Evolutionary conservation across 108 stramenopile species (phyloP).

Genomic region (Stephanodiscus triporus): DNA sequence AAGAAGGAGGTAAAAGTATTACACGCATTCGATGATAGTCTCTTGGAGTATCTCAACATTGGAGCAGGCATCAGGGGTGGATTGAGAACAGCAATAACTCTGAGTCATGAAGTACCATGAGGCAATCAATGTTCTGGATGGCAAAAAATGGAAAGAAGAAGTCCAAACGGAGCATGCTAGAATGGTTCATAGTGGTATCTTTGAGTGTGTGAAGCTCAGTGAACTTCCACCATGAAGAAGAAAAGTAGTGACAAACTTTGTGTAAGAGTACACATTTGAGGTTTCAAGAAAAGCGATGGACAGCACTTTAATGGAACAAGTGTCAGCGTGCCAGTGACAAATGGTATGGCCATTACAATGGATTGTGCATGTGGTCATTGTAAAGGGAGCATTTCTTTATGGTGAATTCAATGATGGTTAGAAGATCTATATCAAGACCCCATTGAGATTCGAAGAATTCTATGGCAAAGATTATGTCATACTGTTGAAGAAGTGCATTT

Average conservation of each 20-base stretch:
- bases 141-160: conserved; percentile 17
- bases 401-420: conserved; percentile 1
- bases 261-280: conserved; percentile 16
- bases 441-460: conserved; percentile 6
- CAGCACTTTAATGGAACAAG: conserved; percentile 12
- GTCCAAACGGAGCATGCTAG: conserved; percentile 28
- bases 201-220: not conserved
- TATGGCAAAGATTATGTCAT: not conserved
- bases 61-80: conserved; percentile 31
- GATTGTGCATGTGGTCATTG: conserved; percentile 6
- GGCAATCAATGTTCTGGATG: conserved; percentile 21
- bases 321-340: conserved; percentile 29
- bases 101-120: conserved; percentile 41
- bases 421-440: not conserved
- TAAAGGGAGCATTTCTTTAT: not conserved
- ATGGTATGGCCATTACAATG: conserved; percentile 16
- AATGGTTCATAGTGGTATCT: conserved; percentile 7
- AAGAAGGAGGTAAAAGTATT: too few species aligned
- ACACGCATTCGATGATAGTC: too few species aligned
- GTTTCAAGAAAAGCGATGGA: conserved; percentile 27
- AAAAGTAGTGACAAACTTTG: conserved; percentile 13
- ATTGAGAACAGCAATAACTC: conserved; percentile 20
- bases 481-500: conserved; percentile 6
- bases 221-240: conserved; percentile 28
- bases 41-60: too few species aligned